Base-by-base conservation (phyloP, 2,329 filamentous ascomycete genomes). In the Scolecobasidium constrictum region DNA sequence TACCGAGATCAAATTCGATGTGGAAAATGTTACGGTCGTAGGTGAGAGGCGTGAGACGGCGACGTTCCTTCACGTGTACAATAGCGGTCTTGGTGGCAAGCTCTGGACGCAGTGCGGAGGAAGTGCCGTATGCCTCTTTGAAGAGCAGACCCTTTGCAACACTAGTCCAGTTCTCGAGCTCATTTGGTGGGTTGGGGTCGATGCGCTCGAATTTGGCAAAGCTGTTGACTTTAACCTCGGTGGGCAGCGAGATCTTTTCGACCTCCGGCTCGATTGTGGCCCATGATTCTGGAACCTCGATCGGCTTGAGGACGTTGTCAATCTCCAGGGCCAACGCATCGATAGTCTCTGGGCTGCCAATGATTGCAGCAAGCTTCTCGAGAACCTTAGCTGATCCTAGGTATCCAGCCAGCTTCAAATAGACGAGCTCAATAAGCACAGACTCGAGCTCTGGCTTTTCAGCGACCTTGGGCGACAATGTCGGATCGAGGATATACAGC, bases 1-100 rank as follows among this genome's bases (percentile, higher is more conserved):
- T 67, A 47, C 90, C 90, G 18, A 98, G 77, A 58, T 96, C 92
- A 56, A 98, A 98, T 66, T 98, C 92, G 49, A 98, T 96, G 68
- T 98, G 92, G 81, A 98, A 98, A 64, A 98, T 96, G 73, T 98
- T 95, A 53, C 92, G 86, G 63, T 96, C 88, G 59, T 98, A 98
- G 22, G 80, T 83, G 18, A 65, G 56, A 3, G 92, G 92, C 0
- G 92, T 98, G 43, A 98, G 75, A 49, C 92, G 80, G 48, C 92
- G 85, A 68, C 94, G 95, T 70, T 96, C 92, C 70, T 93, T 86
- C 63, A 98, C 88, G 43, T 79, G 82, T 42, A 95, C 83, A 34
- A 86, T 85, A 55, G 76, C 81, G 2, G 90, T 96, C 75, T 90
- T 87, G 56, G 86, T 78, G 7, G 82, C 68, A 43, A 94, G 70